Evolutionary conservation across 2,329 filamentous ascomycete genomes (phyloP), one percentile per base, ranked within the genome.

Genomic region (Alternaria sp.): DNA sequence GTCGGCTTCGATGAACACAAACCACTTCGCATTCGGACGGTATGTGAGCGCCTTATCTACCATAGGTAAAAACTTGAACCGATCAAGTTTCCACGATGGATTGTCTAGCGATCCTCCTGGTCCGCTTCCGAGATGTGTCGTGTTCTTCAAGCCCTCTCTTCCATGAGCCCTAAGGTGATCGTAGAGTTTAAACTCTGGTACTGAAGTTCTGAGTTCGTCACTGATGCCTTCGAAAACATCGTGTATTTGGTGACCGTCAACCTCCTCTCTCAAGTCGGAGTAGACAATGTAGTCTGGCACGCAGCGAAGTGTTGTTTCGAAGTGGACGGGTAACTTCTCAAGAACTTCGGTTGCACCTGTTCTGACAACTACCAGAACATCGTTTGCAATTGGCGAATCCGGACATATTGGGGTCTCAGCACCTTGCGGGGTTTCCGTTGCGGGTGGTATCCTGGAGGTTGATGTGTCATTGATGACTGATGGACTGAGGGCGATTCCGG

Each of bases 1-100:
- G 68, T 88, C 87, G 0, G 84, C 82, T 69, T 88, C 87, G 63
- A 87, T 82, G 73, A 88, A 88, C 58, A 88, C 78, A 65, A 82
- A 88, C 86, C 86, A 88, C 57, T 85, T 85, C 26, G 83, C 83
- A 25, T 85, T 71, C 2, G 82, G 82, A 43, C 74, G 68, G 54
- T 76, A 60, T 6, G 65, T 58, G 10, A 75, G 59, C 5, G 75
- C 71, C 25, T 70, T 64, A 18, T 75, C 67, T n/a, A 79, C 51
- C 62, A 77, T 71, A 11, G 77, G 78, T 15, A 79, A 30, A 47
- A 78, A 76, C 47, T 79, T 79, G 63, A 72, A 80, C 41, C 74
- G 76, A 53, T 79, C 78, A 11, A 78, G 70, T 41, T 65, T 65
- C 71, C 76, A 76, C 3, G 65, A 68, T 0, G 61, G 61, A 15